Evolutionary conservation across 345 rosid genomes (phyloP).

Genomic region (Schrenkiella parvula): DNA sequence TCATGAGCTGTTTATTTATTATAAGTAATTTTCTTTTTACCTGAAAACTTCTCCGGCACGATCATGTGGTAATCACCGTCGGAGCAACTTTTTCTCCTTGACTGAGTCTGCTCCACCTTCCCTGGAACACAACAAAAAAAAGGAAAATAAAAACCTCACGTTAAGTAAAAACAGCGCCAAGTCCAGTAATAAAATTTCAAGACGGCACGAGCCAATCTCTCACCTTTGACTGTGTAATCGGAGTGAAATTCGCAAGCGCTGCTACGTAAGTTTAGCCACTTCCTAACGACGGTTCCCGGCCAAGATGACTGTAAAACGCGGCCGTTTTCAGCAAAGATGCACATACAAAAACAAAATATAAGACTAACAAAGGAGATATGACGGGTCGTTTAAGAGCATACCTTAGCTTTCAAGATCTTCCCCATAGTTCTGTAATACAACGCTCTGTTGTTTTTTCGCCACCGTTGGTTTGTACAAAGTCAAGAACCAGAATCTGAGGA

Average conservation of each 20-base stretch:
- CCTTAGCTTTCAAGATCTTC: slow-evolving; percentile 57
- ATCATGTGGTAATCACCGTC: slow-evolving; percentile 47
- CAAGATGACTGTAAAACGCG: slow-evolving; percentile 54
- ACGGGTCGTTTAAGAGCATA: slow-evolving; percentile 14
- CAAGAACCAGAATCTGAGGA: slow-evolving; percentile 24
- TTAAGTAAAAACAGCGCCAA: neutral
- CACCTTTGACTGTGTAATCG: slow-evolving; percentile 59
- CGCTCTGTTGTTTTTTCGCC: slow-evolving; percentile 32
- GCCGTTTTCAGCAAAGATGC: neutral
- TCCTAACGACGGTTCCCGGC: slow-evolving; percentile 66
- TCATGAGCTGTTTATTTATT: neutral
- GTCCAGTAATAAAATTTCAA: neutral
- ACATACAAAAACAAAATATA: neutral
- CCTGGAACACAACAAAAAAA: slow-evolving; percentile 20
- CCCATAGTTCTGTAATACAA: slow-evolving; percentile 38
- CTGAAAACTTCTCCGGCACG: slow-evolving; percentile 58
- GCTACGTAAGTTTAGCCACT: slow-evolving; percentile 79
- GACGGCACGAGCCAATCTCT: neutral
- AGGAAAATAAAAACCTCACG: neutral
- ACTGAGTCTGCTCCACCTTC: slow-evolving; percentile 22
- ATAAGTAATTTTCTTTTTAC: slow-evolving; percentile 33
- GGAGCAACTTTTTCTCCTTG: slow-evolving; percentile 69
- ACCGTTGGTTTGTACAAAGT: slow-evolving; percentile 30
- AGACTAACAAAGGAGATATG: neutral
- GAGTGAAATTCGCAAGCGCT: slow-evolving; percentile 67